A percentile compares a stretch with the other conserved stretches of the same genome.
Evolutionary conservation across 495 filamentous ascomycete genomes (phyloP).

Genomic region (Parachaetomium inaequale): DNA sequence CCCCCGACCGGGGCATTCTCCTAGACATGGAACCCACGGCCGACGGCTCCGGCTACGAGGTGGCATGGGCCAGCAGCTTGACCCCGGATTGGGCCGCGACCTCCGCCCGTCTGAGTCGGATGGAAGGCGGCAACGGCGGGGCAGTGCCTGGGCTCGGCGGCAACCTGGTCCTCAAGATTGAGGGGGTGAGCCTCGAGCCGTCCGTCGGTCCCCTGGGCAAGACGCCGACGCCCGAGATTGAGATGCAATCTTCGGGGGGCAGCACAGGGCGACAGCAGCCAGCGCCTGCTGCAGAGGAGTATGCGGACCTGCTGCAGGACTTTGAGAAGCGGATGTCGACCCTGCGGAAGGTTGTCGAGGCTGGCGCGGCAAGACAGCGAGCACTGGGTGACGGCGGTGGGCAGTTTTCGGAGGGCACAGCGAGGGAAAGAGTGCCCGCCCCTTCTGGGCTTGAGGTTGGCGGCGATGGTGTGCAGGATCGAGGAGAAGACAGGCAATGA

Average conservation of each 20-base stretch:
- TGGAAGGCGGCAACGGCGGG: slow-evolving; percentile 34
- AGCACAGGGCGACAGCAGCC: slow-evolving; percentile 27
- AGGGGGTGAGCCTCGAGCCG: slow-evolving; percentile 50
- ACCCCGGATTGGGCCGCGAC: slow-evolving; percentile 48
- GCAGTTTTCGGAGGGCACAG: background rate
- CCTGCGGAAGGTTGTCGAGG: slow-evolving; percentile 48
- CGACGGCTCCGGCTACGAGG: slow-evolving; percentile 45
- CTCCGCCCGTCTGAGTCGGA: slow-evolving; percentile 40
- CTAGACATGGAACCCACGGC: slow-evolving; percentile 51
- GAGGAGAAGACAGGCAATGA: background rate
- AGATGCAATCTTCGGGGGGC: slow-evolving; percentile 32
- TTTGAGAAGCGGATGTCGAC: slow-evolving; percentile 64
- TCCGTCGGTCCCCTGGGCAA: slow-evolving; percentile 20
- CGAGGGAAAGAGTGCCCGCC: background rate
- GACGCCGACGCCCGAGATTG: slow-evolving; percentile 25
- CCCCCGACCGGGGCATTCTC: slow-evolving; percentile 51
- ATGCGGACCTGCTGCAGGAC: slow-evolving; percentile 58
- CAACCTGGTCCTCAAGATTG: slow-evolving; percentile 62
- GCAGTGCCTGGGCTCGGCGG: slow-evolving; percentile 23
- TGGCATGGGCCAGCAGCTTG: slow-evolving; percentile 45
- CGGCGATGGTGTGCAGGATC: background rate
- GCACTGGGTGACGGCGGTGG: slow-evolving; percentile 10
- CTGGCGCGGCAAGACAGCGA: slow-evolving; percentile 39
- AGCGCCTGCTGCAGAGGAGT: slow-evolving; percentile 31
- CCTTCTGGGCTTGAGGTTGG: background rate